Evolutionary conservation across 2,329 filamentous ascomycete species (phyloP), one percentile per base, ranked within the genome.

Genomic region (Dryadomyces quercus-mongolicae): DNA sequence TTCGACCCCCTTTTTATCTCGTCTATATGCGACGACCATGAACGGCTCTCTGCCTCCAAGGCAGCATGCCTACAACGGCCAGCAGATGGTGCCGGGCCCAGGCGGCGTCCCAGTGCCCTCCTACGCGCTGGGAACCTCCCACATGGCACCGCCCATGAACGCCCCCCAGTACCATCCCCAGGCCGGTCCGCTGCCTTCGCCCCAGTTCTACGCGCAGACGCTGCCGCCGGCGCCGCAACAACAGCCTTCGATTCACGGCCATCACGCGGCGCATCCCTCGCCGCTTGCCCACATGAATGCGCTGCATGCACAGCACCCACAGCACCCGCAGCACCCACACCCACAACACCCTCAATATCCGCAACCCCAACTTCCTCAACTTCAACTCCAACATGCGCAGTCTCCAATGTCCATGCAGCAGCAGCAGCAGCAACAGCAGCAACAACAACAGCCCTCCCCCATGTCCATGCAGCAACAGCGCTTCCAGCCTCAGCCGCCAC

Each of bases 1-100:
- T 10, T 10, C 4, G 6, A 18, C n/a, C 38, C 40, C 49, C 22
- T 18, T 36, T 16, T 12, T 21, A 16, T 16, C 5, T n/a, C 16
- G 18, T 53, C 55, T 57, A 48, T 56, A 62, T 64, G 66, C 61
- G 59, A 69, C 72, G 67, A 69, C 64, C 61, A 68, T 64, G 63
- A 65, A 65, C 60, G 66, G 65, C 63, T 65, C 64, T 59, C 64
- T 70, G 66, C 69, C 70, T 62, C 64, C 68, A 58, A 68, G 68
- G 61, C 68, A 59, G 56, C 56, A 68, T 64, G 64, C 63, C 59
- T 72, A 64, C 62, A 63, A 66, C 58, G 67, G 64, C 63, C 69
- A 71, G 60, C 65, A 62, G 58, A 62, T 57, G 54, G 53, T 58
- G 18, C 46, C 55, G 42, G 54, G 55, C 2, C 36, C 38, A 5